Conservation (phyloP, 1,284 basidiomycete genomes). For the Cryptococcus sp. region DNA sequence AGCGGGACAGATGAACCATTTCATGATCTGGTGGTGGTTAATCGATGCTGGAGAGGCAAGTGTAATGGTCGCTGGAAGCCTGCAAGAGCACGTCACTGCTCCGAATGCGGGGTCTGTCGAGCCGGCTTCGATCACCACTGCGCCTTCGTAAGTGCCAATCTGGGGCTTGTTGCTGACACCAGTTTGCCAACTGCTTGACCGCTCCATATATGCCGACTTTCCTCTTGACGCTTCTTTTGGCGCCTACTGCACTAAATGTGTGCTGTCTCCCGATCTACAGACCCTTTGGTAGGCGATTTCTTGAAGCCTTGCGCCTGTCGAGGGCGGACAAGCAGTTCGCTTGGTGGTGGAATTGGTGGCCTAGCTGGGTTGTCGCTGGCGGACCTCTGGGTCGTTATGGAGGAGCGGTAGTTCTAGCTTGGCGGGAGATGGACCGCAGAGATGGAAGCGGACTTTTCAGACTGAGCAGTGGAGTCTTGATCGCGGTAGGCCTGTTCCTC, state of each 20-base stretch:
- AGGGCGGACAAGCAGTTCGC: constrained; percentile 7
- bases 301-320: constrained; percentile 17
- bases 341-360: constrained; percentile 33
- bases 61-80: constrained; percentile 40
- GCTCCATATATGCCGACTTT: constrained; percentile 35
- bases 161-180: background rate
- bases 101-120: constrained; percentile 38
- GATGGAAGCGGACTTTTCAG: constrained; percentile 7
- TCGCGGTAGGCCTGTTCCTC: constrained; percentile 22
- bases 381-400: constrained; percentile 35
- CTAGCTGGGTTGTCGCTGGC: constrained; percentile 34
- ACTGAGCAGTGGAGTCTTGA: constrained; percentile 21
- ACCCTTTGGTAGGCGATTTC: constrained; percentile 10
- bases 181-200: constrained; percentile 45
- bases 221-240: constrained; percentile 24
- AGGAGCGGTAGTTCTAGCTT: constrained; percentile 29
- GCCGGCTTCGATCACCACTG: constrained; percentile 45
- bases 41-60: constrained; percentile 24
- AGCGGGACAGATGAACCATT: background rate
- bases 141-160: constrained; percentile 27
- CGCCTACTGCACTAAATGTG: constrained; percentile 20
- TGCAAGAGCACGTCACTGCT: constrained; percentile 40
- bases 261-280: constrained; percentile 22
- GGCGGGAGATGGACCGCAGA: constrained; percentile 27
- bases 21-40: constrained; percentile 11